These are phyloP conservation scores for Hirsutella minnesotensis DNA, from an alignment of 2,329 filamentous ascomycete genomes.

Conservation along the genomic window DNA sequence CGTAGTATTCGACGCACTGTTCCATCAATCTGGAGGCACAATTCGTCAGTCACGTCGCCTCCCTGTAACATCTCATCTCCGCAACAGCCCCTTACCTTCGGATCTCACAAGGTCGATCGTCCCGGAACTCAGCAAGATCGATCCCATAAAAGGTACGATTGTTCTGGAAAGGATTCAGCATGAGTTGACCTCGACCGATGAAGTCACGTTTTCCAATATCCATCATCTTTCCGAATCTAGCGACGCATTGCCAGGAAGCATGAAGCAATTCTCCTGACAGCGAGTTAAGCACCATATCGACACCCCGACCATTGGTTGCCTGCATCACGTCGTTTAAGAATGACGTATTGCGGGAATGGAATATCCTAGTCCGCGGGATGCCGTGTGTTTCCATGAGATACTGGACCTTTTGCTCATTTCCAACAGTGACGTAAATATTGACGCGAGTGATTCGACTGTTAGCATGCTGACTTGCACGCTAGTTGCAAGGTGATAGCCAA, in stretches of 20 bases:
- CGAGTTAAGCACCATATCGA: conserved; percentile 24
- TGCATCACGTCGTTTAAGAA: conserved; percentile 17
- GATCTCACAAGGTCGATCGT: no score
- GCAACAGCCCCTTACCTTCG: no score
- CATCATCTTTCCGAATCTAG: conserved; percentile 17
- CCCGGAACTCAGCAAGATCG: conserved; percentile 12
- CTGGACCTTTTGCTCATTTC: conserved; percentile 15
- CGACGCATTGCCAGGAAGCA: conserved; percentile 22
- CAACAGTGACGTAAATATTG: conserved; percentile 13
- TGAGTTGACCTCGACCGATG: conserved; percentile 22
- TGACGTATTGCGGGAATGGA: conserved; percentile 16
- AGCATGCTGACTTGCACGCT: neutral
- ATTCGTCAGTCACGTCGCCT: no score
- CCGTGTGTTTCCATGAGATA: conserved; percentile 11
- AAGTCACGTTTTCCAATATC: conserved; percentile 26
- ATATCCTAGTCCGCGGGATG: conserved; percentile 16
- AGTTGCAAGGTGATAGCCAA: neutral
- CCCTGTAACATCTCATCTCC: neutral
- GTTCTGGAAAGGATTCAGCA: conserved; percentile 29
- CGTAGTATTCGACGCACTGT: neutral
- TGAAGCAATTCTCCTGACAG: conserved; percentile 19
- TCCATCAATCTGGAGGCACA: no score
- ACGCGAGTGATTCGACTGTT: neutral
- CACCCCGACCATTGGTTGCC: conserved; percentile 17
- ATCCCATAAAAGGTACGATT: conserved; percentile 20